Base-by-base conservation (phyloP, 768 basidiomycete species). In the Phlebiopsis flavidoalba region DNA sequence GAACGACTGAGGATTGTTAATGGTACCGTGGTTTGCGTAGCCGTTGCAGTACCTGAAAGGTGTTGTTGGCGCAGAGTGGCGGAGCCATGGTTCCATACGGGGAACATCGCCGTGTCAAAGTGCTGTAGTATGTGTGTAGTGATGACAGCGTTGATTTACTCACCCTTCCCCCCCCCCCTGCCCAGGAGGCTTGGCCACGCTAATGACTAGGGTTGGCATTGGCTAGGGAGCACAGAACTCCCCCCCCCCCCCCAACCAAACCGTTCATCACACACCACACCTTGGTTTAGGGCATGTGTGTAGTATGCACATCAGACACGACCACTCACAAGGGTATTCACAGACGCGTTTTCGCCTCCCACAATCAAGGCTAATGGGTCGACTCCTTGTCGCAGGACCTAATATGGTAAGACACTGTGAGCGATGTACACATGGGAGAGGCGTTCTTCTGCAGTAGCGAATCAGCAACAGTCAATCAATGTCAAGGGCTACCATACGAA, bases 351-450 rank as follows among this genome's bases (percentile, higher is more conserved):
- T n/a, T 91, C 6, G 90, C 91, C 56, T 92, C 91, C 37, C 72
- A n/a, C 80, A 3, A 93, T 80, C 83, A 93, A 86, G 58, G 75
- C 74, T 48, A 93, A 65, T 5, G 90, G 90, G 65, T 93, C 90
- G 14, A 91, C 80, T n/a, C 64, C 88, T 88, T 60, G 77, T 80
- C 12, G 77, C 77, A 8, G 86, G 83, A 5, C 87, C 87, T 79
- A 87, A 83, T 64, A n/a, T 87, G 85, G 70, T 91, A 93, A n/a
- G n/a, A 66, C 87, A 90, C 71, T 92, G n/a, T n/a, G 91, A 1
- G 89, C 86, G 48, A 92, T 80, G 19, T n/a, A 92, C 89, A n/a
- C 60, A 88, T 70, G 7, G 89, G 83, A 46, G 87, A 80, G 0
- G 91, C 77, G 10, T 74, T 78, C 75, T 80, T 81, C 78, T 80